Evolutionary conservation across 78 protist species (phyloP), one percentile per base, ranked within the genome.

Genomic region (Dictyostelium firmibasis): DNA sequence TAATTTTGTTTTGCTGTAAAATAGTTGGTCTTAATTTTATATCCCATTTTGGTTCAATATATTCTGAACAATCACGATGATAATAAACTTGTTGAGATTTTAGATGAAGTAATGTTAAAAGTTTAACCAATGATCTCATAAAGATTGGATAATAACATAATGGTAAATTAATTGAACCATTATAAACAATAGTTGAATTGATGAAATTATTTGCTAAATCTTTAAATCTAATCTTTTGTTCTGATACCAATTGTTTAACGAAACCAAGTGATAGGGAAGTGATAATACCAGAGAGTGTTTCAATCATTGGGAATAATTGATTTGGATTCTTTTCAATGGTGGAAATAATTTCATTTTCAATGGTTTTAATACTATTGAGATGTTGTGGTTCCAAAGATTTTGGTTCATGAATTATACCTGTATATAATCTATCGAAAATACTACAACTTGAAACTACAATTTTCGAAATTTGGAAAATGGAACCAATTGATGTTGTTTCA

Each of bases 21-120:
- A n/a, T n/a, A 27, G 31, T 72, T 72, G 79, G 79, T 72, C 79
- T 72, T 31, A 33, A 6, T 33, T 72, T 72, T 9, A 77, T 31
- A 20, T 41, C 83, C 83, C 83, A 77, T 41, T 77, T 77, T 77
- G 83, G 83, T 77, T 77, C 83, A 10, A 41, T 4, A 77, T 41
- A 77, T 72, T 72, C 13, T 67, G 29, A 23, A 27, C 35, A 31
- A 35, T 31, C 29, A 35, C 4, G 18, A 20, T 74, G 81, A 57
- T 57, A 57, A 57, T 57, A 57, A 36, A 36, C 36, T 16, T 33
- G 41, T 75, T 75, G 81, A 47, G 83, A 76, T 36, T 76, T 38
- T 14, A 81, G 23, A 18, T 81, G 72, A 81, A 81, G 85, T 25
- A 25, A 3, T 29, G 85, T 47, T 47, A 81, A 29, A 4, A 47